phyloP scores from a whole-genome alignment of 768 basidiomycete genomes.

The Tulasnella sp. region DNA sequence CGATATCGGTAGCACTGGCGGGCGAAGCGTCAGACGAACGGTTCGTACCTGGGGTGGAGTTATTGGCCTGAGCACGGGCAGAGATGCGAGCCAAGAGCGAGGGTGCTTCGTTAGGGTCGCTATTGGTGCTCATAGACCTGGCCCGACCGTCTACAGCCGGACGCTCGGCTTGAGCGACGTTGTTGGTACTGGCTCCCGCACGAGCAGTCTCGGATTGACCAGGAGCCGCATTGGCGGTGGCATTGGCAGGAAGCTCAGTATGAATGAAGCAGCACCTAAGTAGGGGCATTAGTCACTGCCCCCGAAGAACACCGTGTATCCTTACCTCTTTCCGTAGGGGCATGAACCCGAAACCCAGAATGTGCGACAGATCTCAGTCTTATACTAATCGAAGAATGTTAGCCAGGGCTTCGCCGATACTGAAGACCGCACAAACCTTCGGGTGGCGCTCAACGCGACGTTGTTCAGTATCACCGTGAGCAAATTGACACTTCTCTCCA shows the following conservation, averaged over 20 bases:
- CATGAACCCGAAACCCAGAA: slow-evolving; percentile 93
- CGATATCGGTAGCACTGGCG: background rate
- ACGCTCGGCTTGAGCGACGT: background rate
- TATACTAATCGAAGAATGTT: slow-evolving; percentile 44
- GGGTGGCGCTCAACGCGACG: slow-evolving; percentile 77
- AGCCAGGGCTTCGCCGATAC: slow-evolving; percentile 7
- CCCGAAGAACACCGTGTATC: background rate
- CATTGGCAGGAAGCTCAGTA: slow-evolving; percentile 48
- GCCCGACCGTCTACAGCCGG: slow-evolving; percentile 22
- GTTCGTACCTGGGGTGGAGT: background rate
- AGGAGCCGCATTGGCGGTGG: slow-evolving; percentile 30
- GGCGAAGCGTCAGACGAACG: slow-evolving; percentile 7
- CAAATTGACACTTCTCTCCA: slow-evolving; percentile 82
- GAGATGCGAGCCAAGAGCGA: slow-evolving; percentile 70
- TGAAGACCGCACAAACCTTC: slow-evolving; percentile 42
- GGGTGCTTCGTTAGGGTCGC: slow-evolving; percentile 58
- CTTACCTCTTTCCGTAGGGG: slow-evolving; percentile 69
- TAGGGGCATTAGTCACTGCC: background rate
- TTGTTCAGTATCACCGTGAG: slow-evolving; percentile 82
- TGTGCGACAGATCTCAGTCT: slow-evolving; percentile 90
- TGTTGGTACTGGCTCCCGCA: slow-evolving; percentile 39
- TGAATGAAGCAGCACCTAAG: slow-evolving; percentile 76
- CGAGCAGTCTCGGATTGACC: slow-evolving; percentile 20
- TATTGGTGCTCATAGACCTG: slow-evolving; percentile 55
- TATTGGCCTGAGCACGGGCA: slow-evolving; percentile 31